A percentile compares a stretch with the other conserved stretches of the same genome.
Conservation (phyloP, 768 basidiomycete species). For the Auriculariales sp. region DNA sequence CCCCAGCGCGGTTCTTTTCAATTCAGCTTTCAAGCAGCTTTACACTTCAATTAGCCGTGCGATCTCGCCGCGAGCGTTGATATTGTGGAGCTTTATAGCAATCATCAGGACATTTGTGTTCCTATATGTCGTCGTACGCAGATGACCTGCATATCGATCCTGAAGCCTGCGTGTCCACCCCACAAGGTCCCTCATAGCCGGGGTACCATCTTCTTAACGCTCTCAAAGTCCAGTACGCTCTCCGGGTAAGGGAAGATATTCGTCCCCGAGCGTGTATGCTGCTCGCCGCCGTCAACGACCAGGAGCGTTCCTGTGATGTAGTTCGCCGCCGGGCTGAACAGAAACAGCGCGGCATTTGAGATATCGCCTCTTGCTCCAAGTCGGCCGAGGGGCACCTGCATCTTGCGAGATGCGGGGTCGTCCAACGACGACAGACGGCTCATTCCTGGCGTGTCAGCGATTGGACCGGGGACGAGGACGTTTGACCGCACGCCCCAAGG, state of each 20-base stretch:
- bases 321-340: conserved; percentile 22
- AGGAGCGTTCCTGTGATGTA: conserved; percentile 21
- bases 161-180: too few species aligned
- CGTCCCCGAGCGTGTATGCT: conserved; percentile 3
- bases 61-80: too few species aligned
- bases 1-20: too few species aligned
- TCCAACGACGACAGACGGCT: conserved; percentile 15
- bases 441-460: conserved; percentile 56
- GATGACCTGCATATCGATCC: too few species aligned
- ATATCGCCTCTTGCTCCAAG: conserved; percentile 15
- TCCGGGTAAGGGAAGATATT: background rate
- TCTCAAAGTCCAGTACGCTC: background rate
- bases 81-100: too few species aligned
- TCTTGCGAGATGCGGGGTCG: conserved; percentile 6
- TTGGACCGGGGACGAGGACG: conserved; percentile 73
- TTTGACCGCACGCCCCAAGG: conserved; percentile 89
- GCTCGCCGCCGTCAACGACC: conserved; percentile 11
- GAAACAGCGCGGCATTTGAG: conserved; percentile 19
- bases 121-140: too few species aligned
- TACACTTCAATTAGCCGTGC: too few species aligned
- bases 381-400: conserved; percentile 5
- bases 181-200: background rate
- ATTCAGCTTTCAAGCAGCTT: too few species aligned
- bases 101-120: too few species aligned
- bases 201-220: background rate